Evolutionary conservation across 495 filamentous ascomycete species (phyloP).

Genomic region (Penicillium ucsense): DNA sequence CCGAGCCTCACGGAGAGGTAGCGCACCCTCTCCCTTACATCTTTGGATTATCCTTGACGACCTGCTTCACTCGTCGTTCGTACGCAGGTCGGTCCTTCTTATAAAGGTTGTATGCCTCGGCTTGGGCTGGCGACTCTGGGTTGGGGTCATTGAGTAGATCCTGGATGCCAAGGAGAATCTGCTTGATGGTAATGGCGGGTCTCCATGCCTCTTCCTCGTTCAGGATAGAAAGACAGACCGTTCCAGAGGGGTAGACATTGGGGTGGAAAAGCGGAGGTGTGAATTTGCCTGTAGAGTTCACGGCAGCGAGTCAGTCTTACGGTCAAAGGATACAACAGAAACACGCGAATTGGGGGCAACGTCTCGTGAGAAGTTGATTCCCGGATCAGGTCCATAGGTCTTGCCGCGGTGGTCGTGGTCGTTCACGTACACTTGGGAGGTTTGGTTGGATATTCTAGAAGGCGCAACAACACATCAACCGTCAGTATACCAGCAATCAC

Average conservation of each 20-base stretch:
- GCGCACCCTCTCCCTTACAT: constrained; percentile 27
- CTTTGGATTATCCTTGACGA: constrained; percentile 80
- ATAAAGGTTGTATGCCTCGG: constrained; percentile 94
- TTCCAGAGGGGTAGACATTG: constrained; percentile 97
- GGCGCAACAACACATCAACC: constrained; percentile 3
- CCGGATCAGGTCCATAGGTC: neutral
- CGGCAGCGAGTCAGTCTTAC: neutral
- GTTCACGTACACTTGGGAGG: constrained; percentile 81
- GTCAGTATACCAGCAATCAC: constrained; percentile 7
- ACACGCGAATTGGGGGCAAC: too few relatives aligned
- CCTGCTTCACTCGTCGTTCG: constrained; percentile 73
- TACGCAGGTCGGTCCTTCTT: constrained; percentile 85
- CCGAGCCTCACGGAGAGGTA: too few relatives aligned
- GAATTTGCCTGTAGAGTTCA: constrained; percentile 70
- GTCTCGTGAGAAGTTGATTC: too few relatives aligned
- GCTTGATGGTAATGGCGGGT: constrained; percentile 95
- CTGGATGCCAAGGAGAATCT: constrained; percentile 92
- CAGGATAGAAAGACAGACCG: constrained; percentile 92
- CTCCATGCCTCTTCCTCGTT: constrained; percentile 99
- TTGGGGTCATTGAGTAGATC: constrained; percentile 94
- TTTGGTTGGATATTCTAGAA: constrained; percentile 92
- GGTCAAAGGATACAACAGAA: neutral
- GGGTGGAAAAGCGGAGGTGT: constrained; percentile 93
- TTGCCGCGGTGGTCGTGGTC: neutral
- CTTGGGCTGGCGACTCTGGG: constrained; percentile 92